Base-by-base conservation (phyloP, 768 basidiomycete genomes). In the Mycena pura region DNA sequence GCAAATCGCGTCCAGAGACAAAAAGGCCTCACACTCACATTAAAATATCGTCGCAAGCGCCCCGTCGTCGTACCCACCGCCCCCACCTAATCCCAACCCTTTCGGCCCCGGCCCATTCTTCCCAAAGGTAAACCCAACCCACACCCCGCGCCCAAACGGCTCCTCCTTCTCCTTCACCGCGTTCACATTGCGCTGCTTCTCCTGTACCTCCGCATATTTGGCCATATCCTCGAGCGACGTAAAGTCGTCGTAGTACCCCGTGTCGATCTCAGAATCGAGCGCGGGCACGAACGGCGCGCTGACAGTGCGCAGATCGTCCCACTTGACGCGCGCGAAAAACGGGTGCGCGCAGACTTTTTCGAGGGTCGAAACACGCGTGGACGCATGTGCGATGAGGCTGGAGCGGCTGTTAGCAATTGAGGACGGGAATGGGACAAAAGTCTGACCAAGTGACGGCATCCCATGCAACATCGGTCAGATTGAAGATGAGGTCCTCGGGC, bases 131-230 rank as follows among this genome's bases (percentile, higher is more conserved):
- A 95, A 95, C 3, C 93, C 93, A 52, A 93, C 93, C 93, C 93
- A 94, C 40, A 94, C 91, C 5, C 93, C 93, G 46, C 93, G 78
- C 2, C 81, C 73, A 67, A 84, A 77, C 3, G 81, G 74, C 60
- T 93, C 92, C 4, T 92, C 93, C 74, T 92, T 92, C 79, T 99
- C 96, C 74, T 84, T 87, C 17, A 98, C 92, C 57, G 84, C 85
- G 24, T 96, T 96, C 24, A 99, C 96, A 72, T 98, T 96, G 69
- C 78, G 81, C 77, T 98, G 95, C 77, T 99, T 99, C 81, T 97
- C 97, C 75, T 92, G 87, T 7, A 99, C 97, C 74, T 99, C 96
- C 11, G 96, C 94, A 71, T 99, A 99, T 78, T 99, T 99, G 48
- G 93, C 95, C 96, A 98, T 98, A 71, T 99, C 96, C 59, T 96